phyloP scores from a whole-genome alignment of 257 asterid species.

The Echites panduratus region DNA sequence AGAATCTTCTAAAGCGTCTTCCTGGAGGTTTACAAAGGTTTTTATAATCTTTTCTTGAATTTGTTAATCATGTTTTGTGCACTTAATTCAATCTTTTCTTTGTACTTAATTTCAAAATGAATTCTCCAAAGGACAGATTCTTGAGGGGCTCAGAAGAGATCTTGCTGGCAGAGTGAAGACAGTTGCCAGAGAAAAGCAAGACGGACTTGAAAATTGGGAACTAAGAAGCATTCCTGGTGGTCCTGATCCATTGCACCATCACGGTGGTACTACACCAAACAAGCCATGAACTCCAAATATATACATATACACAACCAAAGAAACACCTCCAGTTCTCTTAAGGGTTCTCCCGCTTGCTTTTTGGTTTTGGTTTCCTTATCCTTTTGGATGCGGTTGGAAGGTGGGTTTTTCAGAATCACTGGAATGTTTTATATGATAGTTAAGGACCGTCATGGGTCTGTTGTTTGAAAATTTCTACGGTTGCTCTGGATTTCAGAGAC shows the following conservation, averaged over 20 bases:
- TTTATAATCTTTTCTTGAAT: background rate
- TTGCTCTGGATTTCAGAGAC: background rate
- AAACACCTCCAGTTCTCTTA: background rate
- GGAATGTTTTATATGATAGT: background rate
- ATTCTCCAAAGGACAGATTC: background rate
- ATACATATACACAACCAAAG: background rate
- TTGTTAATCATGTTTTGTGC: background rate
- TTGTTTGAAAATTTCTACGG: background rate
- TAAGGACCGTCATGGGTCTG: background rate
- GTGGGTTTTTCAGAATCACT: background rate
- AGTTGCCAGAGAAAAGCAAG: constrained; percentile 21
- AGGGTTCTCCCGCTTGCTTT: background rate
- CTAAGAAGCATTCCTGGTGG: constrained; percentile 30
- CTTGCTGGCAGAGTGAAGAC: constrained; percentile 21
- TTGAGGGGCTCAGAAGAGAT: constrained; percentile 22
- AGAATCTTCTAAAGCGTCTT: background rate
- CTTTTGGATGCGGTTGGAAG: background rate
- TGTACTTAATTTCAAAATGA: background rate
- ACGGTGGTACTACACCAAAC: constrained; percentile 23
- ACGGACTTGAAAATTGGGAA: constrained; percentile 21
- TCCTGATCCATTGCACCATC: constrained; percentile 37
- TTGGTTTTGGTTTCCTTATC: background rate
- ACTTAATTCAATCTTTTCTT: background rate
- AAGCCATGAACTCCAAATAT: constrained; percentile 18
- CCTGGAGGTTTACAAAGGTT: background rate